These are phyloP conservation scores for Thielaviopsis cerberus DNA, from an alignment of 2,329 filamentous ascomycete genomes.

Conservation along the genomic window DNA sequence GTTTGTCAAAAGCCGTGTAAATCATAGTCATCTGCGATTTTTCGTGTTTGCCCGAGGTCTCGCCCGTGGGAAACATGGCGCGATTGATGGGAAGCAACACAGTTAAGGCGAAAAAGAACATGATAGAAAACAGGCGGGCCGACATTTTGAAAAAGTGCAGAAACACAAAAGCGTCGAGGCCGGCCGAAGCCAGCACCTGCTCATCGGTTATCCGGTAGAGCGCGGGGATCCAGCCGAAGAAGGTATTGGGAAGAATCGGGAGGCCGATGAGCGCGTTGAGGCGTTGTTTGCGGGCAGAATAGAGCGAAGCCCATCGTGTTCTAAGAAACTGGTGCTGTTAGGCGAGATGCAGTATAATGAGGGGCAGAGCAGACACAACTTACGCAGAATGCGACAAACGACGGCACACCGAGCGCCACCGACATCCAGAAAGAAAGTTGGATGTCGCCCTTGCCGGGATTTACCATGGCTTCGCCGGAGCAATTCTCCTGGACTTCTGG, in stretches of 20 bases:
- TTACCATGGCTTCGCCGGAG: constrained; percentile 11
- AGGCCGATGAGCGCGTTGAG: constrained; percentile 40
- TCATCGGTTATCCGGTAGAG: constrained; percentile 74
- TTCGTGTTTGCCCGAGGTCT: constrained; percentile 1
- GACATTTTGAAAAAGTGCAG: constrained; percentile 92
- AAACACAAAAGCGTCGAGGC: constrained; percentile 90
- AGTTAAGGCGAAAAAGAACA: constrained; percentile 62
- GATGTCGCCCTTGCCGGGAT: constrained; percentile 13
- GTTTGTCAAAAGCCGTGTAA: background rate
- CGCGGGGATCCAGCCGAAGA: constrained; percentile 85
- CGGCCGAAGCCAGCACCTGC: constrained; percentile 74
- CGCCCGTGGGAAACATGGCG: constrained; percentile 31
- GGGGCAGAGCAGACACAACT: constrained; percentile 16
- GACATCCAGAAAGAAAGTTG: constrained; percentile 30
- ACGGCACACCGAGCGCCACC: constrained; percentile 45
- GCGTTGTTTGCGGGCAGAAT: constrained; percentile 70
- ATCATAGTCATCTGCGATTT: background rate
- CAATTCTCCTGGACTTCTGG: constrained; percentile 11
- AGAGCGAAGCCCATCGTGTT: constrained; percentile 79
- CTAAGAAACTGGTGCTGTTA: constrained; percentile 47
- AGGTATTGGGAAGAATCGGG: constrained; percentile 62
- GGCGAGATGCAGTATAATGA: background rate
- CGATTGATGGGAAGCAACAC: constrained; percentile 72
- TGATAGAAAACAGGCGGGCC: constrained; percentile 59
- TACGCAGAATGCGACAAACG: constrained; percentile 63